Base-by-base conservation (phyloP, 108 stramenopile genomes). In the Parmales sp. region DNA sequence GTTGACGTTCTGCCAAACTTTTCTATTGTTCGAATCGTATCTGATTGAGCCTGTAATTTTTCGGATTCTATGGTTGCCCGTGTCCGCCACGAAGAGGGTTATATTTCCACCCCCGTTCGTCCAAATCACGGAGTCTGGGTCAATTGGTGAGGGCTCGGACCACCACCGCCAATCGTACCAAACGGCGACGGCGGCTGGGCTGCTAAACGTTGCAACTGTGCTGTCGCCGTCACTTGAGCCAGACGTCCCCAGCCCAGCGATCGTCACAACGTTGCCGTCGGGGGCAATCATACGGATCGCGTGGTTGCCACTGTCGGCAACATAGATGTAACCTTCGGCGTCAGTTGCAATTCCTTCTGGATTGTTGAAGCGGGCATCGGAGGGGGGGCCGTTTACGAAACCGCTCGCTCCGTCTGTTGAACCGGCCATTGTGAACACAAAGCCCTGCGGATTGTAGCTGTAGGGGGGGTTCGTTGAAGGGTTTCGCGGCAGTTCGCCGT, bases 231-330 rank as follows among this genome's bases (percentile, higher is more conserved):
- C 72, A n/a, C 31, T 44, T 37, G 45, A 8, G 6, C 73, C 67
- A 70, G 48, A 0, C 16, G 38, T 13, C 65, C 76, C 85, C 34
- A 51, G 73, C 22, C 90, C 91, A 3, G 87, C 90, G n/a, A 91
- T 43, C 8, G 91, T 90, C 8, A 45, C 74, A 7, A 90, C 89
- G 43, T 11, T 31, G 2, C 86, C 88, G 60, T 29, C 64, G 0
- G 80, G 80, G 7, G 80, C 54, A 38, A 91, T 73, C 60, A 80
- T 49, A 26, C 89, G 80, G 19, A 93, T 83, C 16, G 82, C 78
- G 67, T 93, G 85, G 69, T 93, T 93, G n/a, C 84, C 86, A 16
- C 86, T 88, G 69, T 93, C 92, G 7, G 88, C 89, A 7, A 93
- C 87, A 66, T 81, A 91, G 2, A 90, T 73, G 51, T 89, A 88